Base-by-base conservation (phyloP, 495 filamentous ascomycete species). In the Friedmanniomyces simplex region DNA sequence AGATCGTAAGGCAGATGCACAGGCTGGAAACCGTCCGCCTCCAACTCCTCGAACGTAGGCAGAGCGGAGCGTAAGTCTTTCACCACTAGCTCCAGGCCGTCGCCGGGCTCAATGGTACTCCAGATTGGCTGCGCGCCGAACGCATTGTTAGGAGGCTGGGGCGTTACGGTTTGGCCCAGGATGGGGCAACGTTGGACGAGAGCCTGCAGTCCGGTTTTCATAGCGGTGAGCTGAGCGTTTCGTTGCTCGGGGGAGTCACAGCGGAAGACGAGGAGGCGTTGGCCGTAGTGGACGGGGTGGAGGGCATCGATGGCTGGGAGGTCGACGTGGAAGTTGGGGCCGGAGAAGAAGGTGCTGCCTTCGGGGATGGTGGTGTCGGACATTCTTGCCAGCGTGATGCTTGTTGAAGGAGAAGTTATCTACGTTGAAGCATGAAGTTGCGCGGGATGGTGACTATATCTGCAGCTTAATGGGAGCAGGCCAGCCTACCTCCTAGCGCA, bases 41-140 rank as follows among this genome's bases (percentile, higher is more conserved):
- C 37, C 1, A 54, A 30, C 24, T 54, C 21, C 14, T 2, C 34
- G 18, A 42, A 54, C 8, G 34, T 5, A 16, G 51, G 51, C 3
- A 54, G 36, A 20, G n/a, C 21, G 7, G 7, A 7, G 1, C 36
- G 51, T 20, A 54, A 11, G 25, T 54, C 51, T 21, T 25, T 54
- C 22, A 54, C 37, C 16, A 54, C 51, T 1, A 54, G 51, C 37
- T 54, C 34, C n/a, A 54, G 20, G 13, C 51, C 51, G n/a, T 54
- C 13, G 5, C 51, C 51, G 18, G 51, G 51, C 21, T 21, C 37
- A 20, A 52, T 32, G 25, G 2, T 36, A 6, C 49, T 3, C 26
- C n/a, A 20, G 25, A 21, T 36, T 3, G 25, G 30, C 49, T 36
- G 18, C 26, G 25, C 6, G 30, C 26, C 26, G 32, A 50, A 7